Percentiles rank a stretch among this genome's conserved stretches.
phyloP scores from a whole-genome alignment of 2,329 filamentous ascomycete genomes.

The Blastomyces parvus region DNA sequence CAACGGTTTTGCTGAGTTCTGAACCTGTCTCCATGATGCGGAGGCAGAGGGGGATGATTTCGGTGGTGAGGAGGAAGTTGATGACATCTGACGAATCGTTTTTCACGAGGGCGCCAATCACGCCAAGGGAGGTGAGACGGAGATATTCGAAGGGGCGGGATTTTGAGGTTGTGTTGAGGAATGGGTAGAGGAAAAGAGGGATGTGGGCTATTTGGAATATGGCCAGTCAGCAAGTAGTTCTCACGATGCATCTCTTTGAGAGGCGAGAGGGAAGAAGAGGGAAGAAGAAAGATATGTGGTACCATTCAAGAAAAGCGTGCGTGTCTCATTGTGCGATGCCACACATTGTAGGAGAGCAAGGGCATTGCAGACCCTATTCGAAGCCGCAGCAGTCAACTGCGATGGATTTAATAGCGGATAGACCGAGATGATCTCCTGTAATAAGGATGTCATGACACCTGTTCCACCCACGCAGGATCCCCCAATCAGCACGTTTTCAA shows the following conservation, averaged over 20 bases:
- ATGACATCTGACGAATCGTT: slow-evolving; percentile 98
- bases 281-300: slow-evolving; percentile 15
- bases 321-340: slow-evolving; percentile 91
- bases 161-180: slow-evolving; percentile 97
- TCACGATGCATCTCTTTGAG: background rate
- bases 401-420: slow-evolving; percentile 95
- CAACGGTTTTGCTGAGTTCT: slow-evolving; percentile 96
- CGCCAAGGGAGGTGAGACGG: slow-evolving; percentile 85
- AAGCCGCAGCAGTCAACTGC: slow-evolving; percentile 92
- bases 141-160: slow-evolving; percentile 96
- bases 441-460: slow-evolving; percentile 96
- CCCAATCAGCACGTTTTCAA: background rate
- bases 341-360: slow-evolving; percentile 93
- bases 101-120: slow-evolving; percentile 95
- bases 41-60: slow-evolving; percentile 95
- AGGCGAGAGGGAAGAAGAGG: background rate
- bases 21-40: slow-evolving; percentile 99
- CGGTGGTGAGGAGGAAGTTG: slow-evolving; percentile 95
- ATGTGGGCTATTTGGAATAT: slow-evolving; percentile 63
- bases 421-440: slow-evolving; percentile 98
- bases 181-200: slow-evolving; percentile 93
- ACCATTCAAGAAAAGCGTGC: slow-evolving; percentile 90
- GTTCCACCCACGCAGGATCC: slow-evolving; percentile 18
- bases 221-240: background rate
- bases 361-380: slow-evolving; percentile 94